phyloP scores from a whole-genome alignment of 805 yeast genomes.

The Candida awuae region DNA sequence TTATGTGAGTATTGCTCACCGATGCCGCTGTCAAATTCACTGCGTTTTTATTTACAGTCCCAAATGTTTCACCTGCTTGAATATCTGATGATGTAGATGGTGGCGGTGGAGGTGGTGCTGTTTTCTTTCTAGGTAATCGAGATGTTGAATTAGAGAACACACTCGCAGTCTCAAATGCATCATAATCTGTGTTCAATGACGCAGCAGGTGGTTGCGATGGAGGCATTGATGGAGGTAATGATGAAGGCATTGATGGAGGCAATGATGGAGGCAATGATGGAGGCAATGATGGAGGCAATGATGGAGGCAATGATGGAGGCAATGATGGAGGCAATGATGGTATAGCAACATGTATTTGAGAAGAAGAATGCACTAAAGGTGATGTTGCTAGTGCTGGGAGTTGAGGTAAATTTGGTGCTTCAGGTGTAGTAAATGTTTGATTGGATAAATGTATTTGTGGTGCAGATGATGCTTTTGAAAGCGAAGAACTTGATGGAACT shows the following conservation, averaged over 20 bases:
- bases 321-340: constrained; percentile 22
- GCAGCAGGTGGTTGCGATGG: constrained; percentile 5
- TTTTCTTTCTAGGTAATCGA: constrained; percentile 5
- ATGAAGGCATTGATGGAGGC: constrained; percentile 10
- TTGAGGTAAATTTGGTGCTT: constrained; percentile 6
- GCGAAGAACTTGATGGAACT: constrained; percentile 3
- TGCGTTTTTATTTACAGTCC: constrained; percentile 9
- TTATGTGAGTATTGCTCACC: neutral
- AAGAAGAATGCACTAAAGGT: neutral
- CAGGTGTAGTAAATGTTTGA: constrained; percentile 12
- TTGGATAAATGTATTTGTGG: constrained; percentile 18
- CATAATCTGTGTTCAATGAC: constrained; percentile 4
- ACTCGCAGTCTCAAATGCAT: constrained; percentile 4
- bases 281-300: constrained; percentile 18
- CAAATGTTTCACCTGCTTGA: neutral
- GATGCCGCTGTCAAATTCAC: constrained; percentile 11
- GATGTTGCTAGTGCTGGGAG: neutral
- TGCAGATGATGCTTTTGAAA: constrained; percentile 18
- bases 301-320: constrained; percentile 15
- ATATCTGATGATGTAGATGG: constrained; percentile 18
- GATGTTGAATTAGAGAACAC: constrained; percentile 9
- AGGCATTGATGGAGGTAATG: neutral
- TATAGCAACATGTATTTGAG: neutral
- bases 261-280: constrained; percentile 8
- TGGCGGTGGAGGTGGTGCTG: constrained; percentile 31